Percentiles rank a stretch among this genome's conserved stretches.
These are phyloP conservation scores for Puccinia hordei DNA, from an alignment of 1,284 basidiomycete species.

Conservation along the genomic window DNA sequence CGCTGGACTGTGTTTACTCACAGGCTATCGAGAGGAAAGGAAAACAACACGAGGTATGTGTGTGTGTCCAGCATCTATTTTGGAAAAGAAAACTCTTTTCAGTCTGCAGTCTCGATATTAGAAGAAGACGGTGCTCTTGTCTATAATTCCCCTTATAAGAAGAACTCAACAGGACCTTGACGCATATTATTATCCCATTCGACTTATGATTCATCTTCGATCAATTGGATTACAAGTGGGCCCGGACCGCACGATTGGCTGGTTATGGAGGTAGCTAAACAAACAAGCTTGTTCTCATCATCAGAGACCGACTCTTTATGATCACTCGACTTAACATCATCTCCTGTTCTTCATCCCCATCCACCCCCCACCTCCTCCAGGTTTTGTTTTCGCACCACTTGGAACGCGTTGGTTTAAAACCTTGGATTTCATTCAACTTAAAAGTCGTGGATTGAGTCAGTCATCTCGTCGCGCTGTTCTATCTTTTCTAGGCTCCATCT, in stretches of 20 bases:
- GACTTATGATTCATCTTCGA: neutral
- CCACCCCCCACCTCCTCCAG: neutral
- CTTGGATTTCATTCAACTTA: conserved; percentile 46
- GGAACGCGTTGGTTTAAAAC: conserved; percentile 48
- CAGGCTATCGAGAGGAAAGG: conserved; percentile 38
- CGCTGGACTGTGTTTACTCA: neutral
- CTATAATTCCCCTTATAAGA: no score
- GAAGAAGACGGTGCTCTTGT: no score
- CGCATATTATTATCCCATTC: neutral
- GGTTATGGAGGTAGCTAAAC: conserved; percentile 41
- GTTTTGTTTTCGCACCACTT: conserved; percentile 45
- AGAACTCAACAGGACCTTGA: no score
- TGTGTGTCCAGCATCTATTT: no score
- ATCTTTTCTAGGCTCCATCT: neutral
- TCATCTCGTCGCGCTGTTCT: neutral
- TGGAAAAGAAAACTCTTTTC: neutral
- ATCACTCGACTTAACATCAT: no score
- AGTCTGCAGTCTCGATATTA: neutral
- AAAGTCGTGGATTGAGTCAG: conserved; percentile 30
- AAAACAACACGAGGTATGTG: conserved; percentile 37
- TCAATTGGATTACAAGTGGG: conserved; percentile 16
- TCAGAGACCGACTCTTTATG: no score
- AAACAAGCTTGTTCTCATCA: neutral
- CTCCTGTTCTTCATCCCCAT: neutral
- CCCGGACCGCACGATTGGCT: conserved; percentile 31